phyloP scores from a whole-genome alignment of 495 filamentous ascomycete genomes.

The Hapsidospora chrysogenum region DNA sequence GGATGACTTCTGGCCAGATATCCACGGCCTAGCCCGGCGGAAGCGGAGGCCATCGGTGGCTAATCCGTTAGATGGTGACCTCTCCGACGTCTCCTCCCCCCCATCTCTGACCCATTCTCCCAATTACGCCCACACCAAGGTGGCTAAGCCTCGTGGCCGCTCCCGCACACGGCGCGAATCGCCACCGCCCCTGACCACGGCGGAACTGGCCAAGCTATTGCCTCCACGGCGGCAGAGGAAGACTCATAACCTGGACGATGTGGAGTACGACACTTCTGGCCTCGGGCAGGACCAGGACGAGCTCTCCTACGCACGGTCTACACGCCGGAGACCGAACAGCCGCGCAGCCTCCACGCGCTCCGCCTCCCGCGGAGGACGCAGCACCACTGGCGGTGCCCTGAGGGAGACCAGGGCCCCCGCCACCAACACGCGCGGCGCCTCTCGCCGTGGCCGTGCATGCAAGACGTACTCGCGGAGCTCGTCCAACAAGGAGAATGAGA shows the following conservation, averaged over 20 bases:
- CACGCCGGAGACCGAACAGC: conserved; percentile 1
- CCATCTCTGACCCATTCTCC: conserved; percentile 34
- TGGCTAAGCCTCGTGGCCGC: conserved; percentile 9
- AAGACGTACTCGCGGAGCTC: conserved; percentile 17
- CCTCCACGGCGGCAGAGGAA: conserved; percentile 14
- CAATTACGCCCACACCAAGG: conserved; percentile 14
- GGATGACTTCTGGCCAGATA: conserved; percentile 18
- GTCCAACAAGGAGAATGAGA: conserved; percentile 27
- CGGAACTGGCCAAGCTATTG: conserved; percentile 23
- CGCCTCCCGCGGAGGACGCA: conserved; percentile 2
- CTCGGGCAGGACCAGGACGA: conserved; percentile 18
- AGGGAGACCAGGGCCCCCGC: not conserved
- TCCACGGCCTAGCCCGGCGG: conserved; percentile 18
- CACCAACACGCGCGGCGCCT: not conserved
- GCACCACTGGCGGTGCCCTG: not conserved
- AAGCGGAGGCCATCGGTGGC: conserved; percentile 11
- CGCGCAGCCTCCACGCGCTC: conserved; percentile 2
- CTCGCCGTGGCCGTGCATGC: conserved; percentile 3
- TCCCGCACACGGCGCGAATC: conserved; percentile 8
- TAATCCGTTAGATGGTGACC: conserved; percentile 9
- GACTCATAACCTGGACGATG: conserved; percentile 8
- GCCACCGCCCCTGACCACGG: conserved; percentile 19
- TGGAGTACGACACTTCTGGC: conserved; percentile 13
- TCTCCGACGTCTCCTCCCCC: conserved; percentile 28
- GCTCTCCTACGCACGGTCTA: conserved; percentile 12